These are phyloP conservation scores for Neurospora hispaniola DNA, from an alignment of 495 filamentous ascomycete genomes.

Conservation along the genomic window DNA sequence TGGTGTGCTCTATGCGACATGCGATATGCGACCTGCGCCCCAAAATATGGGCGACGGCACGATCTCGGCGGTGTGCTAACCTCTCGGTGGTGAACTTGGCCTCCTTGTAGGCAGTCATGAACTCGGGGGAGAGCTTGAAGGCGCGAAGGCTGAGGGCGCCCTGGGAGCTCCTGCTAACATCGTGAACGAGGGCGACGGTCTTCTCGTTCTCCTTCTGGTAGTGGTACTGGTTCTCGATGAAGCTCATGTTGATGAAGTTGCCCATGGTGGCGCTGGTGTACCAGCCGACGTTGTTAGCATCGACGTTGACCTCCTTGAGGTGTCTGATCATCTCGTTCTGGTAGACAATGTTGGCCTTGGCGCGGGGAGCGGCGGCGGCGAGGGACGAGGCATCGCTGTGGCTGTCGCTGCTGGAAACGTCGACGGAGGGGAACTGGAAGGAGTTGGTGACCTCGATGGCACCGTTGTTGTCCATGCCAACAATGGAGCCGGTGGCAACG, in stretches of 20 bases:
- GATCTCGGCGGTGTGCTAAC: constrained; percentile 36
- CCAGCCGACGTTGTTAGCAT: constrained; percentile 97
- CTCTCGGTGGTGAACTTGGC: constrained; percentile 92
- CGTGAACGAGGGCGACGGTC: constrained; percentile 90
- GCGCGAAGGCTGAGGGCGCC: constrained; percentile 83
- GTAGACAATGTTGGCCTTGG: constrained; percentile 80
- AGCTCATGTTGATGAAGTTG: constrained; percentile 89
- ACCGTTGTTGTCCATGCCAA: constrained; percentile 83
- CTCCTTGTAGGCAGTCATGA: constrained; percentile 92
- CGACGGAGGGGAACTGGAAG: constrained; percentile 87
- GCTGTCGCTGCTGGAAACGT: constrained; percentile 56
- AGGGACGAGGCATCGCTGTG: constrained; percentile 70
- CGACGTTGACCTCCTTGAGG: constrained; percentile 92
- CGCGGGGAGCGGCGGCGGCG: constrained; percentile 79
- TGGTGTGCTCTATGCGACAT: not conserved
- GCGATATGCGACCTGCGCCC: not conserved
- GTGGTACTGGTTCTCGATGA: constrained; percentile 95
- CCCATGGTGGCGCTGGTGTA: constrained; percentile 98
- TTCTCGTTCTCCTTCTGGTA: constrained; percentile 94
- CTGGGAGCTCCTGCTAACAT: constrained; percentile 86
- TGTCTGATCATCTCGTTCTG: constrained; percentile 97
- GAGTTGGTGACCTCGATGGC: constrained; percentile 85
- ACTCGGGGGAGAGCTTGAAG: constrained; percentile 76
- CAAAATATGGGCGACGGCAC: not conserved
- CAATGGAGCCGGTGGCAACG: constrained; percentile 76